A percentile compares a stretch with the other conserved stretches of the same genome.
Evolutionary conservation across 306 rosid species (phyloP).

Genomic region (Dryas alaskensis): DNA sequence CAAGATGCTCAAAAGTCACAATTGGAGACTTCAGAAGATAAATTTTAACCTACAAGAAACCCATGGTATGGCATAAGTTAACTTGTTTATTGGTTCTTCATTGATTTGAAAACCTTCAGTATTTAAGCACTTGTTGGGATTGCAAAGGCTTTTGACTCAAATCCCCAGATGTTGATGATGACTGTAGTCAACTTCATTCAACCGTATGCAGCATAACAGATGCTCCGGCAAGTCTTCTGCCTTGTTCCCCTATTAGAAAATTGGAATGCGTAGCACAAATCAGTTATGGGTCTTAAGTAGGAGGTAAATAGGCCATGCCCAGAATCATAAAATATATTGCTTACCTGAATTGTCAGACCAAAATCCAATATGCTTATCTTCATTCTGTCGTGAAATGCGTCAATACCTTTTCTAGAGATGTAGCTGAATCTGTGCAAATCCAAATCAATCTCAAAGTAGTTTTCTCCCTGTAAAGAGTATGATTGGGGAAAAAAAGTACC

Average conservation of each 20-base stretch:
- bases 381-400: constrained; percentile 74
- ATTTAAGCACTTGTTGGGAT: constrained; percentile 5
- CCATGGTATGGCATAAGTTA: background rate
- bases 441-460: constrained; percentile 91
- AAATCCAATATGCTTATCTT: constrained; percentile 69
- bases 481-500: background rate
- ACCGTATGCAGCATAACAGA: constrained; percentile 66
- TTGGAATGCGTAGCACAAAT: constrained; percentile 19
- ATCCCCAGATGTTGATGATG: constrained; percentile 48
- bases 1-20: background rate
- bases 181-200: constrained; percentile 61
- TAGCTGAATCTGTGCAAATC: constrained; percentile 94
- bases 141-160: constrained; percentile 23
- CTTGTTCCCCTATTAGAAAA: constrained; percentile 64
- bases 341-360: constrained; percentile 94
- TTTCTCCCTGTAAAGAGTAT: constrained; percentile 69
- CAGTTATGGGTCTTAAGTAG: constrained; percentile 17
- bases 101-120: background rate
- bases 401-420: constrained; percentile 87
- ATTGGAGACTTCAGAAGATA: background rate
- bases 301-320: constrained; percentile 3
- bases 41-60: background rate
- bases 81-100: background rate
- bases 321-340: constrained; percentile 5
- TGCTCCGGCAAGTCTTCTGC: constrained; percentile 86